Percentiles rank a stretch among this genome's conserved stretches.
phyloP scores from a whole-genome alignment of 1,284 basidiomycete genomes.

The Anthracocystis walkeri region DNA sequence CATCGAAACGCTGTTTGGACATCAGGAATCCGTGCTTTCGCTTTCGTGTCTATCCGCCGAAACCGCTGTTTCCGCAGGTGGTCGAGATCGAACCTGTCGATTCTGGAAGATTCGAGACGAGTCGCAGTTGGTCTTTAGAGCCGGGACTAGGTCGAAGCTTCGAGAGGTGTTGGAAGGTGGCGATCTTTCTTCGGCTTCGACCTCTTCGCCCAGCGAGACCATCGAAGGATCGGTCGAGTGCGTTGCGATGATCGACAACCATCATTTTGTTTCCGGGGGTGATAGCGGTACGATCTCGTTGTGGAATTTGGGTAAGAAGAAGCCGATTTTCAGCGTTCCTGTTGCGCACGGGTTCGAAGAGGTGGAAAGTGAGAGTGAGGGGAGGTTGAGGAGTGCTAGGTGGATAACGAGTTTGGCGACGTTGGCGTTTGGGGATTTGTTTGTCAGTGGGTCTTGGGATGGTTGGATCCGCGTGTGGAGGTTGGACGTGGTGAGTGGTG shows the following conservation, averaged over 20 bases:
- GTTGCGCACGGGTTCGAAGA: slow-evolving; percentile 86
- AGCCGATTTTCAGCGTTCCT: slow-evolving; percentile 85
- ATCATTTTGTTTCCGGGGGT: slow-evolving; percentile 90
- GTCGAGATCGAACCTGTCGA: slow-evolving; percentile 87
- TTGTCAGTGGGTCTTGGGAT: slow-evolving; percentile 94
- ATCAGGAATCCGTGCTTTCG: slow-evolving; percentile 86
- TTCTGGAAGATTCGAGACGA: slow-evolving; percentile 99
- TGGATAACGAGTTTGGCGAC: slow-evolving; percentile 89
- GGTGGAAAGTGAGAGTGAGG: slow-evolving; percentile 77
- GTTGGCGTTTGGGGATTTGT: slow-evolving; percentile 88
- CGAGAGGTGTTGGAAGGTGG: slow-evolving; percentile 85
- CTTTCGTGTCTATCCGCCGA: slow-evolving; percentile 86
- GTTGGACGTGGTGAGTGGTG: slow-evolving; percentile 74
- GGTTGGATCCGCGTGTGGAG: slow-evolving; percentile 87
- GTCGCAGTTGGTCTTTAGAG: slow-evolving; percentile 93
- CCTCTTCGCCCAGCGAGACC: slow-evolving; percentile 30
- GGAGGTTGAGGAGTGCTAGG: slow-evolving; percentile 80
- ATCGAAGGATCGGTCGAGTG: slow-evolving; percentile 92
- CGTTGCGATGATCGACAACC: slow-evolving; percentile 93
- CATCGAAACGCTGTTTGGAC: slow-evolving; percentile 96
- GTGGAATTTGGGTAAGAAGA: slow-evolving; percentile 95
- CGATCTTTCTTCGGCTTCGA: slow-evolving; percentile 71
- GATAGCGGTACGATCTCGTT: slow-evolving; percentile 88
- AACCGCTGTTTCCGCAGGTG: slow-evolving; percentile 86
- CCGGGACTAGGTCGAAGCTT: slow-evolving; percentile 78